Evolutionary conservation across 2,329 filamentous ascomycete species (phyloP).

Genomic region (Chaetomium strumarium): DNA sequence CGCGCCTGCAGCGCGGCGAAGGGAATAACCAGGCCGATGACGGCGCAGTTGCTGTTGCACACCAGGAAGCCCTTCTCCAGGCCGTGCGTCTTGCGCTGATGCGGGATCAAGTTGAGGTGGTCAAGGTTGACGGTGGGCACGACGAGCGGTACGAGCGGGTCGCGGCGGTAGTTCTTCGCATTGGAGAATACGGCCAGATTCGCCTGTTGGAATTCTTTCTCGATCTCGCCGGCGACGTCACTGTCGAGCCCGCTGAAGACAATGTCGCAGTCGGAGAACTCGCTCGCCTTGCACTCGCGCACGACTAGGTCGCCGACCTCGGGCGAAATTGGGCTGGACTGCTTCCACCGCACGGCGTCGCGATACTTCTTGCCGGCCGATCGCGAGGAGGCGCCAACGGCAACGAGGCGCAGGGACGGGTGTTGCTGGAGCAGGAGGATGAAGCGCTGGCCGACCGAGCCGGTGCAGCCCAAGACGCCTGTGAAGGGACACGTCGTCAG

Average conservation of each 20-base stretch:
- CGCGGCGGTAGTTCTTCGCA: slow-evolving; percentile 91
- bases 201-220: slow-evolving; percentile 84
- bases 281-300: slow-evolving; percentile 72
- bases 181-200: slow-evolving; percentile 94
- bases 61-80: slow-evolving; percentile 85
- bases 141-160: slow-evolving; percentile 85
- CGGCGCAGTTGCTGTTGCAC: slow-evolving; percentile 97
- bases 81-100: slow-evolving; percentile 68
- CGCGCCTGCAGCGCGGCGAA: slow-evolving; percentile 82
- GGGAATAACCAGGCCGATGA: slow-evolving; percentile 92
- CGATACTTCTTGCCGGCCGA: slow-evolving; percentile 92
- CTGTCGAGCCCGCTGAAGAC: slow-evolving; percentile 91
- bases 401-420: slow-evolving; percentile 78
- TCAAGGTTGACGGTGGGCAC: slow-evolving; percentile 90
- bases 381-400: slow-evolving; percentile 80
- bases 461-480: slow-evolving; percentile 84
- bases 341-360: slow-evolving; percentile 94
- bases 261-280: slow-evolving; percentile 86
- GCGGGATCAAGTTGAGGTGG: slow-evolving; percentile 82
- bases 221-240: slow-evolving; percentile 86
- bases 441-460: slow-evolving; percentile 92
- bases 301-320: slow-evolving; percentile 72
- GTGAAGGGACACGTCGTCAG: neutral
- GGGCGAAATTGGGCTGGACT: slow-evolving; percentile 73
- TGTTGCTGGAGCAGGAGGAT: slow-evolving; percentile 86